Evolutionary conservation across 495 filamentous ascomycete species (phyloP).

Genomic region (Tetracladium setigerum): DNA sequence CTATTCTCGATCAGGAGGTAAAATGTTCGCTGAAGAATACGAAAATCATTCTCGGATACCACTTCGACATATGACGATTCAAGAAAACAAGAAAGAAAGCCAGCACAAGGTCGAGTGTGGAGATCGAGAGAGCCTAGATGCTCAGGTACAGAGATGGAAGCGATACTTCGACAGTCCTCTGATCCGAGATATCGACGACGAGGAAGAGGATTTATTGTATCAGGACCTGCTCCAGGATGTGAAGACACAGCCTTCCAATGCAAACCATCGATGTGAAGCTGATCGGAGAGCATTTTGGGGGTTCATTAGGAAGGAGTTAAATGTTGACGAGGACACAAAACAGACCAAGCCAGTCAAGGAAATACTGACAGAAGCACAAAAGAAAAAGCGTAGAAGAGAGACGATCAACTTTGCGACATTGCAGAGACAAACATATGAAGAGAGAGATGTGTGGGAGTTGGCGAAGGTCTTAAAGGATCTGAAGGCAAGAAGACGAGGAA

Average conservation of each 20-base stretch:
- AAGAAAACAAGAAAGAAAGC: too few species aligned
- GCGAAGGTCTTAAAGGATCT: too few species aligned
- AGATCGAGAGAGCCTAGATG: not conserved
- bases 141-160: constrained; percentile 4
- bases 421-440: too few species aligned
- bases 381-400: not conserved
- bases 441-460: too few species aligned
- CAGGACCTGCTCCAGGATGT: constrained; percentile 5
- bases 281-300: constrained; percentile 14
- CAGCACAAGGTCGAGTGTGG: not conserved
- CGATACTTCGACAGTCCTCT: constrained; percentile 8
- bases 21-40: too few species aligned
- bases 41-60: too few species aligned
- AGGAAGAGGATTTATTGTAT: constrained; percentile 1
- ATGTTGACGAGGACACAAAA: not conserved
- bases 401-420: not conserved
- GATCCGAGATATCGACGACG: constrained; percentile 2
- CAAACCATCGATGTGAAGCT: constrained; percentile 2
- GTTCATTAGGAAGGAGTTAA: constrained; percentile 7
- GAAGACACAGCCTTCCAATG: not conserved
- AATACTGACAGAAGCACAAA: not conserved
- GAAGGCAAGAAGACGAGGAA: too few species aligned
- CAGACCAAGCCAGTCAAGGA: not conserved
- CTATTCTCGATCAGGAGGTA: too few species aligned
- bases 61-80: too few species aligned